Base-by-base conservation (phyloP, 805 yeast genomes). In the Candida boleticola region DNA sequence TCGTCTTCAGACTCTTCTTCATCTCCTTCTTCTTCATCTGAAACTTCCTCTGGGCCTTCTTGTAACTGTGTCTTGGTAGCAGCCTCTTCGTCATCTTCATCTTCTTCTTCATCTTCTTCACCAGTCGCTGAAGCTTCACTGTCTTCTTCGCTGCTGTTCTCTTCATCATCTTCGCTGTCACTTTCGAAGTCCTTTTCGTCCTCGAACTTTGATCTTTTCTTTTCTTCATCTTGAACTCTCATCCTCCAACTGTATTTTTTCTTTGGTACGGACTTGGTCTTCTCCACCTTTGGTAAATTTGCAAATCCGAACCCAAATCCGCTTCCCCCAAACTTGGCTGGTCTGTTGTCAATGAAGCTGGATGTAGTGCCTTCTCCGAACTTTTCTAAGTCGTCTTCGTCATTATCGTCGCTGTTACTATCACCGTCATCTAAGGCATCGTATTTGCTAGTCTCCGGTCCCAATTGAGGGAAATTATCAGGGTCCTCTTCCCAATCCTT, bases 221-320 rank as follows among this genome's bases (percentile, higher is more conserved):
- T 66, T 33, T 68, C 73, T 37, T 67, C 71, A 27, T 55, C 52
- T 40, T 63, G 73, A 10, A 71, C 62, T 36, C 52, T 52, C 30
- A 60, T 46, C 38, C 74, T 79, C 97, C 97, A 89, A 33, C 83
- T 85, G 55, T 86, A 87, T 47, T 76, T 77, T 49, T 75, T 78
- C 46, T 66, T 71, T 46, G 63, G 68, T 5, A 49, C 29, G 1
- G 48, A 40, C 31, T 43, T 47, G 11, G 41, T 37, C 46, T 61
- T 66, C 30, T 64, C 66, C 5, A 78, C 71, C 39, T 76, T 77
- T 29, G 75, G 71, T 3, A 80, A 63, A 54, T 80, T 75, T 3
- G 70, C 61, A 53, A 86, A 85, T 1, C 84, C 85, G 59, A 85
- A 85, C 1, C 95, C 92, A 42, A 74, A 64, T 1, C 89, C 89